Conservation (phyloP, 768 basidiomycete genomes). For the Hirschioporus abietinus region DNA sequence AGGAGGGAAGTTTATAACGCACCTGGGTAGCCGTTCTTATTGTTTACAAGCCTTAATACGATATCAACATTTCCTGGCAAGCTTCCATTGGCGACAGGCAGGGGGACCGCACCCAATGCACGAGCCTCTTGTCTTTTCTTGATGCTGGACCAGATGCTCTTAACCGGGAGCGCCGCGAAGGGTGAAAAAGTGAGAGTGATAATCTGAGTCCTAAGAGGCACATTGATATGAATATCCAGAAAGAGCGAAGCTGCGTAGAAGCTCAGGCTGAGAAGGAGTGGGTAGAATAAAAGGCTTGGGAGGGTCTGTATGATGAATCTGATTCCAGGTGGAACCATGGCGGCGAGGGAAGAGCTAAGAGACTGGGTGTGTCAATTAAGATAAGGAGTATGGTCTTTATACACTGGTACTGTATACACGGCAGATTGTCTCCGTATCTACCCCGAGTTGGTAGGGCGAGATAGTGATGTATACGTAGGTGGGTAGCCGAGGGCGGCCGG, state of each 20-base stretch:
- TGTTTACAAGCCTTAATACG: not conserved
- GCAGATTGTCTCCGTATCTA: no score
- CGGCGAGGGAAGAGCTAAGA: not conserved
- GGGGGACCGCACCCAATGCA: constrained; percentile 20
- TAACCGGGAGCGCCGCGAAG: not conserved
- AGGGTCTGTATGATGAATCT: not conserved
- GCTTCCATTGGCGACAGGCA: constrained; percentile 27
- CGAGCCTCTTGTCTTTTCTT: constrained; percentile 24
- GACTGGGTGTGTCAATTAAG: not conserved
- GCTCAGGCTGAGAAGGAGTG: not conserved
- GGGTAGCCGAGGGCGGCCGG: no score
- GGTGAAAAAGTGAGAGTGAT: not conserved
- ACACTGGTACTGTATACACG: no score
- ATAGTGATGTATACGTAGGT: no score
- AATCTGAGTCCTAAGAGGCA: not conserved
- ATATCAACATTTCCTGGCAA: constrained; percentile 14
- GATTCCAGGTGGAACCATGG: not conserved
- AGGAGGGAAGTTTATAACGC: not conserved
- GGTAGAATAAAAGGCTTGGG: not conserved
- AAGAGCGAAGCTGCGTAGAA: not conserved
- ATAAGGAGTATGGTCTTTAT: not conserved
- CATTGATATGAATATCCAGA: not conserved
- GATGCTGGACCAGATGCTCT: constrained; percentile 17
- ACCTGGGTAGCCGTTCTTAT: not conserved
- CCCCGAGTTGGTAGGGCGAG: no score